Conservation (phyloP, 2,329 filamentous ascomycete genomes). For the Coleophoma cylindrospora region DNA sequence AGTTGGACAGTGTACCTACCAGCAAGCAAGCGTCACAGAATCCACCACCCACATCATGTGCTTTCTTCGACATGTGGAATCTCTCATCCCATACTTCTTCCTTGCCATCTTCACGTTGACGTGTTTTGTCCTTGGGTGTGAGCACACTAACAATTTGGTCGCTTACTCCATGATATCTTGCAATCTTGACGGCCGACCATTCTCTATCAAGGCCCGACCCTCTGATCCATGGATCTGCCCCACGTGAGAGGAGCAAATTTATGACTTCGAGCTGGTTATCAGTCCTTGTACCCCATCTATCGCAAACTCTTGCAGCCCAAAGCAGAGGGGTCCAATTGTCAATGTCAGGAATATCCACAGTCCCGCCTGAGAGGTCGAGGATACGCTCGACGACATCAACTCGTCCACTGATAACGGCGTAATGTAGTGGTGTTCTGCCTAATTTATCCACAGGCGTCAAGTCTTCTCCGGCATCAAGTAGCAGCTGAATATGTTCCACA, state of each 20-base stretch:
- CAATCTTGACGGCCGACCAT: slow-evolving; percentile 12
- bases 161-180: slow-evolving; percentile 3
- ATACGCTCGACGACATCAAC: slow-evolving; percentile 6
- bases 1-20: background rate
- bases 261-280: slow-evolving; percentile 3
- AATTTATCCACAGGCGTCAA: slow-evolving; percentile 4
- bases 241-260: slow-evolving; percentile 7
- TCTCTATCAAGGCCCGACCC: slow-evolving; percentile 2
- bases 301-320: slow-evolving; percentile 7
- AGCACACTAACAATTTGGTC: slow-evolving; percentile 2
- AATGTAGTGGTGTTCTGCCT: slow-evolving; percentile 5
- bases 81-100: slow-evolving; percentile 8
- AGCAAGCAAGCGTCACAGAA: slow-evolving; percentile 3
- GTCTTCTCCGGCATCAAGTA: slow-evolving; percentile 5
- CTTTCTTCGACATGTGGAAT: slow-evolving; percentile 2
- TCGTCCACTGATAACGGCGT: slow-evolving; percentile 5
- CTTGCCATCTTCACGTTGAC: slow-evolving; percentile 3
- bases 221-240: slow-evolving; percentile 7
- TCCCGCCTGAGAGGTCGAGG: background rate
- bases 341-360: slow-evolving; percentile 7
- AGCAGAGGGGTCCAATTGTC: slow-evolving; percentile 17
- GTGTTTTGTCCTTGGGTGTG: slow-evolving; percentile 1
- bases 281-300: background rate
- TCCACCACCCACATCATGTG: background rate
- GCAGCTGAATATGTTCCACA: slow-evolving; percentile 2